Conservation (phyloP, 1,284 basidiomycete species). For the Ceratorhiza oryzae-sativae region DNA sequence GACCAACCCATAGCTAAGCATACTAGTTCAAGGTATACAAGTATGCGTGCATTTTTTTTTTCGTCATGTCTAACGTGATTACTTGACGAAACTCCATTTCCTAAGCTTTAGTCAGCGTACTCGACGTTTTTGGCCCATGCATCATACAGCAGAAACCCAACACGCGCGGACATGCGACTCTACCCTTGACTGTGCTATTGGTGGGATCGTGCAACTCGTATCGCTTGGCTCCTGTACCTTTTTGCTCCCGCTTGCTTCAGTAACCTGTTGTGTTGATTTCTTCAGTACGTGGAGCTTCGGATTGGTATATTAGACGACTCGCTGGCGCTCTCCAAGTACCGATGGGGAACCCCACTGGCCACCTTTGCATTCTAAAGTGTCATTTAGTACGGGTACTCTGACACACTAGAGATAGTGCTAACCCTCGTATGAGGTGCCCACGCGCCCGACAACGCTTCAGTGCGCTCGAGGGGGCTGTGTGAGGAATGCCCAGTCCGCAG, state of each 20-base stretch:
- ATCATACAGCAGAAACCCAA: too few relatives aligned
- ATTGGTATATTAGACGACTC: neutral
- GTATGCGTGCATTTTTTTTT: neutral
- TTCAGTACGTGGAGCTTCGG: neutral
- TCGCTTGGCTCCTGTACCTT: neutral
- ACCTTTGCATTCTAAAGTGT: too few relatives aligned
- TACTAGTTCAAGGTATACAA: neutral
- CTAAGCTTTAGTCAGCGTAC: neutral
- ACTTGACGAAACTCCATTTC: neutral
- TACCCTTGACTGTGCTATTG: neutral
- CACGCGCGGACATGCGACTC: neutral
- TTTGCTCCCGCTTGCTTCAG: neutral
- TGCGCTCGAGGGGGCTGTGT: constrained; percentile 6
- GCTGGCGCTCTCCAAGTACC: too few relatives aligned
- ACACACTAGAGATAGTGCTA: neutral
- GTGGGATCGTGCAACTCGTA: neutral
- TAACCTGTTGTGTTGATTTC: neutral
- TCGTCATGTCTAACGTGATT: neutral
- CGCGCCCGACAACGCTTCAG: neutral
- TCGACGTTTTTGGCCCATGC: neutral
- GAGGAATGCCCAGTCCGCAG: constrained; percentile 16
- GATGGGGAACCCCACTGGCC: too few relatives aligned
- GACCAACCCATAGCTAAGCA: too few relatives aligned
- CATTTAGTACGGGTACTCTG: neutral
- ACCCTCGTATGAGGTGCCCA: neutral